Conservation (phyloP, 768 basidiomycete species). For the Hericium coralloides region DNA sequence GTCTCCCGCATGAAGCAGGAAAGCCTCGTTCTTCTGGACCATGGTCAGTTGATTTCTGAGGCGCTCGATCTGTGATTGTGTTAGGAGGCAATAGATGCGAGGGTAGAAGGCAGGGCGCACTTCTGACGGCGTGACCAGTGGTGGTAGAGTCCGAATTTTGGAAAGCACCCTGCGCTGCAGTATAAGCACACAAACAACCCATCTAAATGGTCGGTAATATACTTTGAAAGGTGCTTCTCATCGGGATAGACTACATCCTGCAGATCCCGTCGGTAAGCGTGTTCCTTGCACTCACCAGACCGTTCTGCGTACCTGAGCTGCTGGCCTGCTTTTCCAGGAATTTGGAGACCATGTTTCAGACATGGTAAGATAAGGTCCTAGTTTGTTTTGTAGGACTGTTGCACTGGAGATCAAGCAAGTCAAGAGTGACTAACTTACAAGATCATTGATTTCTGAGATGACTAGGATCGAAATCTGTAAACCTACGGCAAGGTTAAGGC, state of each 20-base stretch:
- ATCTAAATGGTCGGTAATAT: neutral
- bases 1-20: conserved; percentile 94
- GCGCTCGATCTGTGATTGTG: conserved; percentile 55
- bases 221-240: conserved; percentile 49
- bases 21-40: conserved; percentile 82
- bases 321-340: neutral
- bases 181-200: neutral
- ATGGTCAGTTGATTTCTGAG: conserved; percentile 70
- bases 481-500: neutral
- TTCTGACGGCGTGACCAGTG: conserved; percentile 89
- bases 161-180: conserved; percentile 49
- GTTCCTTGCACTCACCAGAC: too few relatives aligned
- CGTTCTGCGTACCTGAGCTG: neutral
- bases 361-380: neutral
- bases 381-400: neutral
- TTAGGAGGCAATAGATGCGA: neutral
- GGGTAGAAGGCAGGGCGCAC: conserved; percentile 31
- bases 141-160: conserved; percentile 74
- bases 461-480: neutral
- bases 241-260: conserved; percentile 72
- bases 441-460: neutral
- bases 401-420: too few relatives aligned
- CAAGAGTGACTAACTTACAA: too few relatives aligned
- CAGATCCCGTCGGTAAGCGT: neutral
- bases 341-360: neutral